These are phyloP conservation scores for Amanita exitialis DNA, from an alignment of 768 basidiomycete genomes.

Conservation along the genomic window DNA sequence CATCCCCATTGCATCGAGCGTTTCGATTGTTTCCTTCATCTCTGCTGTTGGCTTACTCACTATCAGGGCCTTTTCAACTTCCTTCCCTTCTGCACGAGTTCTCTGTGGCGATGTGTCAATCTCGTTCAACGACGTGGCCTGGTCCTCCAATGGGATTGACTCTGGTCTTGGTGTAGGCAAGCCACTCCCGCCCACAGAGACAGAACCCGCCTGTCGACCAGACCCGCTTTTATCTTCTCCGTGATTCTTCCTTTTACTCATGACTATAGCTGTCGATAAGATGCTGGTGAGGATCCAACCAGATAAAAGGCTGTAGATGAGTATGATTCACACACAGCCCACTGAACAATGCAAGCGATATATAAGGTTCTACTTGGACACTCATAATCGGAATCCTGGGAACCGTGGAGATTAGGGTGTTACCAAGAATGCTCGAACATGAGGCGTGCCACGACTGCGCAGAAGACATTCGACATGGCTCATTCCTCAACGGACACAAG, in stretches of 20 bases:
- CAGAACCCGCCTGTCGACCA: not conserved
- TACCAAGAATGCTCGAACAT: not conserved
- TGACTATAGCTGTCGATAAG: not conserved
- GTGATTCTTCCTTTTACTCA: not conserved
- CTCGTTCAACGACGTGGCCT: not conserved
- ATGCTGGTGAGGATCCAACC: conserved; percentile 3
- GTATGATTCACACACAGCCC: not conserved
- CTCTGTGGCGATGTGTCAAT: not conserved
- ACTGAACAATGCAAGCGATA: not conserved
- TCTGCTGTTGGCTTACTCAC: not conserved
- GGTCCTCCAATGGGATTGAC: not conserved
- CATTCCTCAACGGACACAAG: not conserved
- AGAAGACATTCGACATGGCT: not conserved
- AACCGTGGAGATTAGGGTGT: not conserved
- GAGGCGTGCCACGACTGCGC: conserved; percentile 1
- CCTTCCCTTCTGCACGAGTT: not conserved
- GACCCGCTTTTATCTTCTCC: not conserved
- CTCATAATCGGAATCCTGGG: not conserved
- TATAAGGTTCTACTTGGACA: not conserved
- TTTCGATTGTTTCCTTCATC: not conserved
- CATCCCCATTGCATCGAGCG: not conserved
- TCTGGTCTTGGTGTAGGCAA: not conserved
- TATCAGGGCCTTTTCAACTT: not conserved
- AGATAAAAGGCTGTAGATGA: not conserved
- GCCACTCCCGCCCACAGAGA: not conserved